Conservation (phyloP, 768 basidiomycete species). For the Piloderma croceum region DNA sequence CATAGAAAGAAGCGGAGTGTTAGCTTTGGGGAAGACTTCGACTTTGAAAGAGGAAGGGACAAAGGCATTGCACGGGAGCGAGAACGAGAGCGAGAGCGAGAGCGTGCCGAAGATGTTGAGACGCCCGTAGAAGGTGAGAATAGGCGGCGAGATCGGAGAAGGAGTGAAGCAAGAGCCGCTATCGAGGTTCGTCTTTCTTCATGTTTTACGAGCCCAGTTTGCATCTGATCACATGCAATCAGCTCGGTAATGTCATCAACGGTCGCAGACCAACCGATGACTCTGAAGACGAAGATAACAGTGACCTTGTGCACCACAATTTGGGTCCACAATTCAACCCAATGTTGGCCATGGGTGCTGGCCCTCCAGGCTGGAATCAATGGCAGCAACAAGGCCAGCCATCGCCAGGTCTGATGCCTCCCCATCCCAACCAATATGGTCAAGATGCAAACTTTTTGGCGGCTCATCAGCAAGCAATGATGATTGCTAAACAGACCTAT, state of each 20-base stretch:
- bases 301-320: too few species aligned
- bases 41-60: conserved; percentile 25
- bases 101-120: conserved; percentile 14
- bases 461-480: conserved; percentile 85
- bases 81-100: conserved; percentile 5
- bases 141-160: conserved; percentile 64
- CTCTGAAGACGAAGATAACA: conserved; percentile 46
- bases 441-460: conserved; percentile 53
- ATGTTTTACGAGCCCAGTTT: conserved; percentile 4
- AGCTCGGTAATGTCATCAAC: conserved; percentile 89
- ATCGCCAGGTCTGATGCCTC: conserved; percentile 33
- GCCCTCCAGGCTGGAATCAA: too few species aligned
- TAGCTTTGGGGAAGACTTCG: conserved; percentile 56
- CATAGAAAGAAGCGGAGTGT: conserved; percentile 54
- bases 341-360: too few species aligned
- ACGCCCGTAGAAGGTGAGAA: conserved; percentile 36
- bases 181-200: conserved; percentile 61
- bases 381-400: conserved; percentile 25
- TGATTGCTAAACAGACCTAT: conserved; percentile 83
- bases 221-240: too few species aligned
- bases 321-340: too few species aligned
- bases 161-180: conserved; percentile 80
- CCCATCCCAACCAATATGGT: conserved; percentile 2
- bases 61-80: conserved; percentile 18
- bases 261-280: conserved; percentile 60